These are phyloP conservation scores for Sideroxylon spinosum DNA, from an alignment of 179 eudicot species.

Conservation along the genomic window DNA sequence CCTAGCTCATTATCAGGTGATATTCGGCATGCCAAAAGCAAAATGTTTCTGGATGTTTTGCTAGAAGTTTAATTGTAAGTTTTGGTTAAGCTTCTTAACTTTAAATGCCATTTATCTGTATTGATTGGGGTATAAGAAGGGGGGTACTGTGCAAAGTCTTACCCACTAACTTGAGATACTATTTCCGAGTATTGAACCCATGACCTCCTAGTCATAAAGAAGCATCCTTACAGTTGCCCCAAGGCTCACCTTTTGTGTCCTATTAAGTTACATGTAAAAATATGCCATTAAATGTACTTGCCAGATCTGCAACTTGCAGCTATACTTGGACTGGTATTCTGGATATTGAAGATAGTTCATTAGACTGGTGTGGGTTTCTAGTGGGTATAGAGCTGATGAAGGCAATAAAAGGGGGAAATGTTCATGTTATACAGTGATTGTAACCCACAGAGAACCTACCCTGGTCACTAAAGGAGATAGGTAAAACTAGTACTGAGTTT, in stretches of 20 bases:
- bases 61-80: not conserved
- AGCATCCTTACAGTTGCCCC: too few species aligned
- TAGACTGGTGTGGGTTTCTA: not conserved
- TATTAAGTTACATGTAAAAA: not conserved
- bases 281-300: not conserved
- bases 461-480: not conserved
- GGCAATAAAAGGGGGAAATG: not conserved
- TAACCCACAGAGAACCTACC: not conserved
- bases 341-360: too few species aligned
- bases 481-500: not conserved
- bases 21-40: slow-evolving; percentile 1
- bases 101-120: not conserved
- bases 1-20: slow-evolving; percentile 94
- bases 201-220: too few species aligned
- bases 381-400: not conserved
- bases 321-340: slow-evolving; percentile 5
- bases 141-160: too few species aligned
- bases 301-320: slow-evolving; percentile 6
- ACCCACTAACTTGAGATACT: too few species aligned
- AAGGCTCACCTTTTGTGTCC: too few species aligned
- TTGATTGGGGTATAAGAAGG: too few species aligned
- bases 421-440: not conserved
- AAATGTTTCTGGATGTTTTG: not conserved
- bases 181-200: too few species aligned
- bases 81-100: not conserved